Evolutionary conservation across 73 alveolate species (phyloP).

Genomic region (Diophrys appendiculata): DNA sequence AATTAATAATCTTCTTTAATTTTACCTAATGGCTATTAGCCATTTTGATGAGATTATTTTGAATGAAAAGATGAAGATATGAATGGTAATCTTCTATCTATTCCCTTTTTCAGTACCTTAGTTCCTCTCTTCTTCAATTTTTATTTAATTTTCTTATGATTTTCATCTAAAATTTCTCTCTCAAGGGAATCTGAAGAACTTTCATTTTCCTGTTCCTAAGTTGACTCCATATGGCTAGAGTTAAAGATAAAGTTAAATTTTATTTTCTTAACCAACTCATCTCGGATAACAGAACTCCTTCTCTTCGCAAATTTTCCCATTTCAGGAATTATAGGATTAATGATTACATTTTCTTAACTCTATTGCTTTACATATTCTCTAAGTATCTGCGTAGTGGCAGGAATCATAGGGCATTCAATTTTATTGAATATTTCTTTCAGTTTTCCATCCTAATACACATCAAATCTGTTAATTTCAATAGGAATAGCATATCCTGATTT

Average conservation of each 20-base stretch:
- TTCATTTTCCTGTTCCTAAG: neutral
- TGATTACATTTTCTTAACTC: neutral
- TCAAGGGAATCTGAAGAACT: neutral
- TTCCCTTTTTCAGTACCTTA: no score
- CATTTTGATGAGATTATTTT: no score
- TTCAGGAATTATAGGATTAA: neutral
- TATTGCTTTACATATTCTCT: neutral
- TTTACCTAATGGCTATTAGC: no score
- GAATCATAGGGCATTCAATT: conserved; percentile 1
- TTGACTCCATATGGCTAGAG: neutral
- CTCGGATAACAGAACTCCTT: neutral
- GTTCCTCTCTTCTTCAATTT: neutral
- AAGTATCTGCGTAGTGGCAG: neutral
- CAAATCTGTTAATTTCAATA: neutral
- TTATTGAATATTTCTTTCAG: neutral
- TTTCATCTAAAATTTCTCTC: neutral
- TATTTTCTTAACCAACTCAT: neutral
- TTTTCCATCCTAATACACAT: neutral
- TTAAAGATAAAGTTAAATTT: neutral
- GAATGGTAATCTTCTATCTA: no score
- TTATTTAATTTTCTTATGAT: neutral
- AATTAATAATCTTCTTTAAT: no score
- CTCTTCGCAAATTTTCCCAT: neutral
- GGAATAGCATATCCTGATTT: neutral
- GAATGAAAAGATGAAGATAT: no score